phyloP scores from a whole-genome alignment of 148 eudicot genomes.

The Vaccinium darrowii region DNA sequence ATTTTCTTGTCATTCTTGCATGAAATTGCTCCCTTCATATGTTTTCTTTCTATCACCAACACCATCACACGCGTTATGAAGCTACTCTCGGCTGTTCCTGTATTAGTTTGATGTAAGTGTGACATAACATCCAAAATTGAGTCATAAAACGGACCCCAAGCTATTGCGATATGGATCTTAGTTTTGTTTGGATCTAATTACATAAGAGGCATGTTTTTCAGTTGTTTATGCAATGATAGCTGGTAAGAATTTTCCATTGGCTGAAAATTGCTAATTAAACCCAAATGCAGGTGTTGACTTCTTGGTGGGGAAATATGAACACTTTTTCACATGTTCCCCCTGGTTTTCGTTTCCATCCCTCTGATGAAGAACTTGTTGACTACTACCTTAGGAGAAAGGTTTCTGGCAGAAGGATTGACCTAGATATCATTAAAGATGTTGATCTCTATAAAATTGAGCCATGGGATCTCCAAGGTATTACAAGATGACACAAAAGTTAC shows the following conservation, averaged over 20 bases:
- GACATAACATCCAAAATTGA: not conserved
- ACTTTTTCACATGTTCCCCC: constrained; percentile 70
- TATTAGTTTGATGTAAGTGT: too few species aligned
- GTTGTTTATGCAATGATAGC: not conserved
- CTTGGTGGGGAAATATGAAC: constrained; percentile 32
- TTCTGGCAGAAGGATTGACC: constrained; percentile 47
- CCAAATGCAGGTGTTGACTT: constrained; percentile 22
- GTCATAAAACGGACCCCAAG: too few species aligned
- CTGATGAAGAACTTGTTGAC: constrained; percentile 87
- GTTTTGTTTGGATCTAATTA: not conserved
- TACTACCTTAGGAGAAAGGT: constrained; percentile 75
- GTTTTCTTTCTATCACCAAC: not conserved
- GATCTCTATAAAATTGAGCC: constrained; percentile 90
- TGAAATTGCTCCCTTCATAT: not conserved
- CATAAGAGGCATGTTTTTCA: not conserved
- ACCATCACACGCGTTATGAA: not conserved
- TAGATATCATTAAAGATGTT: constrained; percentile 73
- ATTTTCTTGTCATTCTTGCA: not conserved
- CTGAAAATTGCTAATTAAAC: not conserved
- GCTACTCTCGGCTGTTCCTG: not conserved
- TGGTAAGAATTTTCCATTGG: not conserved
- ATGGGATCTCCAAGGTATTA: constrained; percentile 82
- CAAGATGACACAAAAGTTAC: not conserved
- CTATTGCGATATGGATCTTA: not conserved
- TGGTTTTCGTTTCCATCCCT: constrained; percentile 82